These are phyloP conservation scores for Rhodomyrtus psidioides DNA, from an alignment of 441 rosid species.

Conservation along the genomic window DNA sequence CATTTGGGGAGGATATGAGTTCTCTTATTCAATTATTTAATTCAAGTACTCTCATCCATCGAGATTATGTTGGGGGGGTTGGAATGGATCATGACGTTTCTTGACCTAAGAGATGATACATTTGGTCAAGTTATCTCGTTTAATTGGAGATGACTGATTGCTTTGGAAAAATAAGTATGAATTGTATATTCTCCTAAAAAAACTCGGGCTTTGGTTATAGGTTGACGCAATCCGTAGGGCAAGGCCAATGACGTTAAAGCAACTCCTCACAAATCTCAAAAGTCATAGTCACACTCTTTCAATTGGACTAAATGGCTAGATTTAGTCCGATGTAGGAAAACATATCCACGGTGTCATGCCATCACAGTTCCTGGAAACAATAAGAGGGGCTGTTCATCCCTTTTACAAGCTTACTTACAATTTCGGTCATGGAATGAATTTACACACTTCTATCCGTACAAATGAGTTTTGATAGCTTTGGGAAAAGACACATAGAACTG, in stretches of 20 bases:
- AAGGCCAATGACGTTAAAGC: background rate
- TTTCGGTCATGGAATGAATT: background rate
- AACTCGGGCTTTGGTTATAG: background rate
- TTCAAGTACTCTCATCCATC: too few species aligned
- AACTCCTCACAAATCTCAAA: background rate
- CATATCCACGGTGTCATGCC: too few species aligned
- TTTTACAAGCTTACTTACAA: rapidly evolving
- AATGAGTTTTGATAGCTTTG: background rate
- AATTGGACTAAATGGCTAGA: background rate
- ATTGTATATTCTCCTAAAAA: background rate
- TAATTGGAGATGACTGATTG: too few species aligned
- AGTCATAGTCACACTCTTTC: background rate
- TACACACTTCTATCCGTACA: background rate
- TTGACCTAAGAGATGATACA: too few species aligned
- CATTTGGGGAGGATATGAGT: too few species aligned
- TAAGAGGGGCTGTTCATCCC: background rate
- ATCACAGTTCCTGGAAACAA: too few species aligned
- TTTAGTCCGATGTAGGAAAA: too few species aligned
- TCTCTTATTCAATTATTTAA: too few species aligned
- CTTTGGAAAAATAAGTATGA: background rate
- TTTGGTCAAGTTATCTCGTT: too few species aligned
- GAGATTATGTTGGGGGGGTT: too few species aligned
- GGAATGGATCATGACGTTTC: background rate
- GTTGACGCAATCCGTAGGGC: rapidly evolving
- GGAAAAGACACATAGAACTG: too few species aligned